phyloP scores from a whole-genome alignment of 345 rosid genomes.

The Cardiospermum halicacabum region DNA sequence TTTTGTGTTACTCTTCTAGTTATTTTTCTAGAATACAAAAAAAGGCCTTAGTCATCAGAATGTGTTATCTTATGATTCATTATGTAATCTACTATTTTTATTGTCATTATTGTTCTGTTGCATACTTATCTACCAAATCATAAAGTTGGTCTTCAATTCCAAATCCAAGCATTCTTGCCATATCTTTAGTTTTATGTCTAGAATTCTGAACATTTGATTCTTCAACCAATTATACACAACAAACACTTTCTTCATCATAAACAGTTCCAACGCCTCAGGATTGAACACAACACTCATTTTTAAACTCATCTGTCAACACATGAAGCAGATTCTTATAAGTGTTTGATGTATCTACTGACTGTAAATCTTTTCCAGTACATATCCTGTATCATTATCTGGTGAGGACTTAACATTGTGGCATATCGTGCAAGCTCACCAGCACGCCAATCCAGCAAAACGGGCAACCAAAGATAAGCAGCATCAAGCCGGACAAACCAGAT shows the following conservation, averaged over 20 bases:
- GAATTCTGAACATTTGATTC: constrained; percentile 55
- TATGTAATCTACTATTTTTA: background rate
- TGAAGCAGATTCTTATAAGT: too few relatives aligned
- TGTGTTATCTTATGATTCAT: too few relatives aligned
- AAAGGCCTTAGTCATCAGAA: background rate
- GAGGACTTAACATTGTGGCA: constrained; percentile 81
- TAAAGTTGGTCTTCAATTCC: constrained; percentile 70
- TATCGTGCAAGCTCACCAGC: constrained; percentile 92
- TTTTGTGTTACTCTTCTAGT: constrained; percentile 10
- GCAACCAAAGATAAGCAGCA: constrained; percentile 79
- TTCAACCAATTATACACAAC: constrained; percentile 67
- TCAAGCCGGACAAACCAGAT: constrained; percentile 91
- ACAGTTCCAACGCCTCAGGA: constrained; percentile 82
- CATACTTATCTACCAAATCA: constrained; percentile 44
- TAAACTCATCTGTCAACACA: constrained; percentile 60
- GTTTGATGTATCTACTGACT: background rate
- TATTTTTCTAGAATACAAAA: background rate
- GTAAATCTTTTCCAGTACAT: background rate
- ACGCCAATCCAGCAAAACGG: constrained; percentile 78
- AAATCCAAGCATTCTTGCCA: constrained; percentile 95
- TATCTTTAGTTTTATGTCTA: constrained; percentile 62
- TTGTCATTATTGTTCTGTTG: constrained; percentile 13
- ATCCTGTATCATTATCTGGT: constrained; percentile 40
- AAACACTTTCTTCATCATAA: constrained; percentile 72
- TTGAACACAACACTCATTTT: constrained; percentile 84